Conservation (phyloP, 2,329 filamentous ascomycete species). For the Pezicula neosporulosa region DNA sequence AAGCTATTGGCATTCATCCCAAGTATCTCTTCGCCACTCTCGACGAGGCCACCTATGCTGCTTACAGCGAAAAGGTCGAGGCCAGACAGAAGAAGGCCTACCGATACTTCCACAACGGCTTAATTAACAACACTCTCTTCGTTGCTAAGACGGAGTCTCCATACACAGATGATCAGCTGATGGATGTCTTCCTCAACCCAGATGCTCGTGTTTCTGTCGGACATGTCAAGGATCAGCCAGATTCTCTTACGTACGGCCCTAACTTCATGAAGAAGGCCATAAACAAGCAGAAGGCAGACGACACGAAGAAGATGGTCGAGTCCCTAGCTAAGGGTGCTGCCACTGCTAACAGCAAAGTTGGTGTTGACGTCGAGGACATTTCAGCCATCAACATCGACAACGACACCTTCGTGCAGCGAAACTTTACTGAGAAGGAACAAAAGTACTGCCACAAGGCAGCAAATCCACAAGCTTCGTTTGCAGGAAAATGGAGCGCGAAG, state of each 20-base stretch:
- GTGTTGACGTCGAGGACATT: conserved; percentile 91
- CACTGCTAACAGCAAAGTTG: conserved; percentile 71
- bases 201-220: conserved; percentile 75
- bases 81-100: conserved; percentile 98
- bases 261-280: conserved; percentile 58
- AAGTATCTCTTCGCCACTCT: conserved; percentile 95
- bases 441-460: conserved; percentile 80
- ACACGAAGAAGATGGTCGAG: conserved; percentile 67
- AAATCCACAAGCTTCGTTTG: conserved; percentile 84
- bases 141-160: conserved; percentile 90
- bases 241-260: conserved; percentile 69
- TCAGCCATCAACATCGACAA: conserved; percentile 87
- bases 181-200: conserved; percentile 89
- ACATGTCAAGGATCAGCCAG: conserved; percentile 69
- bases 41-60: conserved; percentile 75
- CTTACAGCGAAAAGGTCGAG: conserved; percentile 85
- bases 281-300: conserved; percentile 55
- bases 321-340: conserved; percentile 64
- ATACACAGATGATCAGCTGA: conserved; percentile 84
- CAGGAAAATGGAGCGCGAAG: conserved; percentile 95
- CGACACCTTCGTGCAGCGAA: conserved; percentile 89
- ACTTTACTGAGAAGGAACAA: conserved; percentile 85
- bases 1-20: conserved; percentile 94
- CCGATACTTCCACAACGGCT: conserved; percentile 95
- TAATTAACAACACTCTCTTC: conserved; percentile 98